phyloP scores from a whole-genome alignment of 345 rosid genomes.

The Euphorbia lathyris region DNA sequence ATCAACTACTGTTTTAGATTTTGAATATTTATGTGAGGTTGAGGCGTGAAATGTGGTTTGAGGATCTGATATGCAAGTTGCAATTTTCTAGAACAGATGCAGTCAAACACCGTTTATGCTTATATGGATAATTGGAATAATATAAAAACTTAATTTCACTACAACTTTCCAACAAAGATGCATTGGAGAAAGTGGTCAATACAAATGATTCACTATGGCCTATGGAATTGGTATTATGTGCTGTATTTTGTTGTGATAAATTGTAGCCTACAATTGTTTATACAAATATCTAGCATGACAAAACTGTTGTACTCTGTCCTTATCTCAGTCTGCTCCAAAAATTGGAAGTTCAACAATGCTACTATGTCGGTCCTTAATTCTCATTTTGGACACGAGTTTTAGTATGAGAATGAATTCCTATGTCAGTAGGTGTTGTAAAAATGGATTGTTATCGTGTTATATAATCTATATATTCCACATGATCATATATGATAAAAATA shows the following conservation, averaged over 20 bases:
- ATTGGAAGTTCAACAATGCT: not conserved
- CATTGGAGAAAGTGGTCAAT: not conserved
- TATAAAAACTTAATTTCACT: not conserved
- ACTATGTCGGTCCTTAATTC: not conserved
- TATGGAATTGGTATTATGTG: not conserved
- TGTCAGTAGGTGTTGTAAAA: too few species aligned
- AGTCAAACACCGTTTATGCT: not conserved
- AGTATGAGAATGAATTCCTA: not conserved
- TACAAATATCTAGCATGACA: not conserved
- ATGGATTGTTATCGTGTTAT: too few species aligned
- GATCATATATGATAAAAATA: too few species aligned
- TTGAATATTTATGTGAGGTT: not conserved
- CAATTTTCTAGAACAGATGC: not conserved
- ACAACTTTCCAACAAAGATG: not conserved
- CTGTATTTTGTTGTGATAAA: not conserved
- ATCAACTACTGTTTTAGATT: not conserved
- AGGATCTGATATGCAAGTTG: not conserved
- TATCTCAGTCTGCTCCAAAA: not conserved
- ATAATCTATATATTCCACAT: too few species aligned
- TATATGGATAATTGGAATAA: not conserved
- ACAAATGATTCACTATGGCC: not conserved
- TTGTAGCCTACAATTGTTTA: not conserved
- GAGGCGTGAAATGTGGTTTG: not conserved
- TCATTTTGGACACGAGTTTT: not conserved
- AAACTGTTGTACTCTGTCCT: not conserved